phyloP scores from a whole-genome alignment of 106 monocot species.

The Vanilla planifolia region DNA sequence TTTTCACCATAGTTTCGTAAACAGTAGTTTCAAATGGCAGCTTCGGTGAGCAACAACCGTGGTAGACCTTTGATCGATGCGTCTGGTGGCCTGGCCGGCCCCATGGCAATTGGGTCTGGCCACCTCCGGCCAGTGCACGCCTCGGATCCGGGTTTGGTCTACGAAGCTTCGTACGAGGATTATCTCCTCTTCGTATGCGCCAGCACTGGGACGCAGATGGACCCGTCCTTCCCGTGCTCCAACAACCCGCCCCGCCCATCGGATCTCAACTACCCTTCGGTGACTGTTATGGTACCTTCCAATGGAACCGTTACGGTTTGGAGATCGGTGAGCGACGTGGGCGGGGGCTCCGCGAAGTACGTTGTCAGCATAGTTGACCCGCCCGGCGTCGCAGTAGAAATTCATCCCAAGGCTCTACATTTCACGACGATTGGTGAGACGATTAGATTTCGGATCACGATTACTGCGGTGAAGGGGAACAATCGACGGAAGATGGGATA shows the following conservation, averaged over 20 bases:
- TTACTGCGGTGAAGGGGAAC: constrained; percentile 1
- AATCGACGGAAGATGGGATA: constrained; percentile 4
- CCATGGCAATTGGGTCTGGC: constrained; percentile 64
- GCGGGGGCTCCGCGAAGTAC: constrained; percentile 24
- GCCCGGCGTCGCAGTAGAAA: constrained; percentile 26
- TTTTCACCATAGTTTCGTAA: neutral
- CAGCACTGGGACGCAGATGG: constrained; percentile 36
- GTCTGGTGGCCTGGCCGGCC: constrained; percentile 31
- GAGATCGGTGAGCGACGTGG: constrained; percentile 71
- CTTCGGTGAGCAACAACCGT: constrained; percentile 17
- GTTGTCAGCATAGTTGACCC: constrained; percentile 34
- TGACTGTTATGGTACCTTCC: constrained; percentile 30
- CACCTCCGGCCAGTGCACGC: constrained; percentile 55
- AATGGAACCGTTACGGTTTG: constrained; percentile 28
- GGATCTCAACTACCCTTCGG: constrained; percentile 71
- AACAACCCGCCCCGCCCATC: constrained; percentile 20
- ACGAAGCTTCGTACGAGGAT: constrained; percentile 63
- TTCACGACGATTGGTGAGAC: constrained; percentile 36
- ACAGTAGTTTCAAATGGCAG: constrained; percentile 13
- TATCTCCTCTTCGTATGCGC: constrained; percentile 73
- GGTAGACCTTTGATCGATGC: constrained; percentile 37
- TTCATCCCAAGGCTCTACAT: constrained; percentile 30
- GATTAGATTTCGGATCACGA: constrained; percentile 45
- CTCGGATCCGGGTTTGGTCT: constrained; percentile 58
- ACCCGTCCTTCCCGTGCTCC: constrained; percentile 52